Evolutionary conservation across 2,329 filamentous ascomycete species (phyloP).

Genomic region (Alternaria sp.): DNA sequence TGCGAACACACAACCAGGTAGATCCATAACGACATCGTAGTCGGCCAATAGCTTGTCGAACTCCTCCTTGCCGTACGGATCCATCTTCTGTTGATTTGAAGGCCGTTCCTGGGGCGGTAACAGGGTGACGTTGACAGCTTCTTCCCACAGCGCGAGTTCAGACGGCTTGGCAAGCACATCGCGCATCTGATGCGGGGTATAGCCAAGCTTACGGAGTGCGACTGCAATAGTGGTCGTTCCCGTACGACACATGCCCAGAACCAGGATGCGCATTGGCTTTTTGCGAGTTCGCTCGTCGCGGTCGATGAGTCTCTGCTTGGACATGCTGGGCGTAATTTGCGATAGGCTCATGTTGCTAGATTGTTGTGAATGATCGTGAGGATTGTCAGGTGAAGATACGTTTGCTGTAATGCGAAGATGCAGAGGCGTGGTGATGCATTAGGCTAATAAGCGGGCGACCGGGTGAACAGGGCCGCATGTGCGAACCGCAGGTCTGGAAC

Average conservation of each 20-base stretch:
- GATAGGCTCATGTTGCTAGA: background rate
- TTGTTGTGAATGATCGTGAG: background rate
- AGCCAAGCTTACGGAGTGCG: slow-evolving; percentile 54
- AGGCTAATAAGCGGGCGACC: slow-evolving; percentile 32
- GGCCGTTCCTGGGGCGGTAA: slow-evolving; percentile 23
- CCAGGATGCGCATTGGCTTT: slow-evolving; percentile 75
- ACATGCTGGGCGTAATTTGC: slow-evolving; percentile 5
- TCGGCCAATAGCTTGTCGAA: slow-evolving; percentile 57
- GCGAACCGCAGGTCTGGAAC: slow-evolving; percentile 18
- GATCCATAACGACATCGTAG: slow-evolving; percentile 47
- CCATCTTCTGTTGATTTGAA: slow-evolving; percentile 8
- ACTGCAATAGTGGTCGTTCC: slow-evolving; percentile 64
- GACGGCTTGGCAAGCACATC: slow-evolving; percentile 25
- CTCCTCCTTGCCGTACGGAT: slow-evolving; percentile 44
- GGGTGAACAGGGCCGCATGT: slow-evolving; percentile 26
- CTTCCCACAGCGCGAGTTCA: slow-evolving; percentile 35
- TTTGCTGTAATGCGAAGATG: slow-evolving; percentile 3
- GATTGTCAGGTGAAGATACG: slow-evolving; percentile 4
- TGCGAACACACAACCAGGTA: slow-evolving; percentile 38
- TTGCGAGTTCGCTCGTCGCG: slow-evolving; percentile 68
- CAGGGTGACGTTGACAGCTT: slow-evolving; percentile 36
- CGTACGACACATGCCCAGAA: slow-evolving; percentile 72
- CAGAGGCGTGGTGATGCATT: slow-evolving; percentile 18
- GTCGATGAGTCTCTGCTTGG: slow-evolving; percentile 59
- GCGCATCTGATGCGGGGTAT: slow-evolving; percentile 35